Base-by-base conservation (phyloP, 257 asterid genomes). In the Gynochthodes officinalis region DNA sequence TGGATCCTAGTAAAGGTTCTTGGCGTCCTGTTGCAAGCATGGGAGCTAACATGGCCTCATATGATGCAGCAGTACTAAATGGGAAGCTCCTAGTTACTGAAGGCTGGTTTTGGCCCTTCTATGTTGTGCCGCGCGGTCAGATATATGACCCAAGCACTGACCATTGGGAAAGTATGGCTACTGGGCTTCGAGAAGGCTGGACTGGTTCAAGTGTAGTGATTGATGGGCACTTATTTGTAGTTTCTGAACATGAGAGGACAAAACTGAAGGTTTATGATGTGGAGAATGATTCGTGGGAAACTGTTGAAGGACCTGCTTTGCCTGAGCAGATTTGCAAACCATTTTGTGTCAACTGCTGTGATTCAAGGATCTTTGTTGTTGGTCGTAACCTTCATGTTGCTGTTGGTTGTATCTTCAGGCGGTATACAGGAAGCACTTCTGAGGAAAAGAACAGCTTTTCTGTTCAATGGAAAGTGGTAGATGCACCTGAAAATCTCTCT, bases 81-180 rank as follows among this genome's bases (percentile, higher is more conserved):
- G 97, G 99, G 64, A 94, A 91, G 87, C 93, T 94, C 79, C 86
- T 91, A 0, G 93, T 90, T 14, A 94, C 99, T 0, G 99, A 94
- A 79, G 99, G 99, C 39, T 94, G 99, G 99, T 91, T 91, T 83
- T 94, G 99, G 99, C 99, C 99, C 1, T 94, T 94, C 66, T 89
- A 89, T 44, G 95, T 89, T 4, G 96, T 85, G 1, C 99, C 99
- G 0, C 82, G 98, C 60, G 99, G 99, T 12, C 97, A 94, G 75
- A 79, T 94, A 75, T 94, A 91, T 27, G 95, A 94, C 74, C 98
- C 99, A 2, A 35, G 43, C 58, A 85, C 89, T 0, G 83, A 90
- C 82, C 80, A 77, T 39, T 94, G 99, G 99, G 98, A 85, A 81
- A 73, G 80, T 48, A 94, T 94, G 99, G 87, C 96, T 44, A 59